Conservation (phyloP, 495 filamentous ascomycete genomes). For the Xeromyces bisporus region DNA sequence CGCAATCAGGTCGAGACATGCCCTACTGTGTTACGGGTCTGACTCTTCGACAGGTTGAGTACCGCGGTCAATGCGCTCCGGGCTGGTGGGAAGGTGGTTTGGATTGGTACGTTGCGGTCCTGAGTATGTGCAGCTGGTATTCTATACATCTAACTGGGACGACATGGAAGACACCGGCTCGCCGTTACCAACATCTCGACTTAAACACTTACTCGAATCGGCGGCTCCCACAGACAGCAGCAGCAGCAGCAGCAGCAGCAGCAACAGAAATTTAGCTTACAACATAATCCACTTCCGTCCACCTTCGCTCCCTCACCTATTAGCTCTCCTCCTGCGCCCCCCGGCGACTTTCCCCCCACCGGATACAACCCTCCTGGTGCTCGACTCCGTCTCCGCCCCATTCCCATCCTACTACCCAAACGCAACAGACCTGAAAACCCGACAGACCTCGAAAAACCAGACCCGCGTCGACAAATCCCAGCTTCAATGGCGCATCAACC, state of each 20-base stretch:
- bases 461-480: slow-evolving; percentile 22
- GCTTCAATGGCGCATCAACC: slow-evolving; percentile 38
- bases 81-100: slow-evolving; percentile 50
- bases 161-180: slow-evolving; percentile 29
- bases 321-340: slow-evolving; percentile 53
- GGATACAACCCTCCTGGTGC: slow-evolving; percentile 46
- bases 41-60: slow-evolving; percentile 45
- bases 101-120: slow-evolving; percentile 55
- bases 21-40: too few species aligned
- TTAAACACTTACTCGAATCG: slow-evolving; percentile 18
- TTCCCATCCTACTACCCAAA: slow-evolving; percentile 56
- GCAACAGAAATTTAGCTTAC: slow-evolving; percentile 6
- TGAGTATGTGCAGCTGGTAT: neutral
- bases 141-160: slow-evolving; percentile 3
- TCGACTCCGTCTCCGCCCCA: slow-evolving; percentile 62
- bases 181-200: slow-evolving; percentile 21
- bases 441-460: slow-evolving; percentile 12
- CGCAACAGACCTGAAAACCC: slow-evolving; percentile 22
- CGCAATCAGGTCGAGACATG: too few species aligned
- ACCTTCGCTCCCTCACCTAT: slow-evolving; percentile 52
- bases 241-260: too few species aligned
- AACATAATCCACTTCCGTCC: slow-evolving; percentile 31
- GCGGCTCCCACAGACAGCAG: neutral
- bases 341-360: slow-evolving; percentile 39
- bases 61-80: slow-evolving; percentile 45